phyloP scores from a whole-genome alignment of 73 alveolate species.

The Tetrahymena borealis region DNA sequence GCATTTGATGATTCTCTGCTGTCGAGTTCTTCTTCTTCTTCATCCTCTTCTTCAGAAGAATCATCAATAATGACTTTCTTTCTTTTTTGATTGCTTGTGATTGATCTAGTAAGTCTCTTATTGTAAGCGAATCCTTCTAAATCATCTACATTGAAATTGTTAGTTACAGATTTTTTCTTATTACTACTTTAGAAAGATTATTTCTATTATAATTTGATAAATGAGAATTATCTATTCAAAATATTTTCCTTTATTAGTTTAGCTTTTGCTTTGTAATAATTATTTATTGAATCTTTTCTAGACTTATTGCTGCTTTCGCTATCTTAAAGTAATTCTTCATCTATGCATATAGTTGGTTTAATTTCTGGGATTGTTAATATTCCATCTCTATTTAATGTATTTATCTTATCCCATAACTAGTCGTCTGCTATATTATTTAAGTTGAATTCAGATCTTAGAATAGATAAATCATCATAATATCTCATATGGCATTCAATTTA shows the following conservation, averaged over 20 bases:
- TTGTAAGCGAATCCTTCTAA: too few relatives aligned
- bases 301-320: background rate
- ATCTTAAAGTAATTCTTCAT: background rate
- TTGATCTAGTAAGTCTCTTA: too few relatives aligned
- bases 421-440: background rate
- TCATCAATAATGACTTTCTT: too few relatives aligned
- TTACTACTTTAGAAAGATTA: background rate
- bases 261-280: background rate
- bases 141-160: background rate
- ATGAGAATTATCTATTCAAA: background rate
- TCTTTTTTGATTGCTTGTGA: too few relatives aligned
- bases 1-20: too few relatives aligned
- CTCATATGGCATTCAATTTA: background rate
- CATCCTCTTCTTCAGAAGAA: too few relatives aligned
- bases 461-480: background rate
- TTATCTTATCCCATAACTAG: background rate
- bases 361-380: background rate
- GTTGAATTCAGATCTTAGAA: background rate
- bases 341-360: background rate
- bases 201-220: background rate
- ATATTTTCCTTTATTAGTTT: background rate
- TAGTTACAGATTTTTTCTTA: background rate
- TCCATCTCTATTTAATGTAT: background rate
- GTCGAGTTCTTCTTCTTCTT: too few relatives aligned
- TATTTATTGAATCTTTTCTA: background rate